Evolutionary conservation across 1,284 basidiomycete species (phyloP), one percentile per base, ranked within the genome.

Genomic region (Paramarasmius palmivorus): DNA sequence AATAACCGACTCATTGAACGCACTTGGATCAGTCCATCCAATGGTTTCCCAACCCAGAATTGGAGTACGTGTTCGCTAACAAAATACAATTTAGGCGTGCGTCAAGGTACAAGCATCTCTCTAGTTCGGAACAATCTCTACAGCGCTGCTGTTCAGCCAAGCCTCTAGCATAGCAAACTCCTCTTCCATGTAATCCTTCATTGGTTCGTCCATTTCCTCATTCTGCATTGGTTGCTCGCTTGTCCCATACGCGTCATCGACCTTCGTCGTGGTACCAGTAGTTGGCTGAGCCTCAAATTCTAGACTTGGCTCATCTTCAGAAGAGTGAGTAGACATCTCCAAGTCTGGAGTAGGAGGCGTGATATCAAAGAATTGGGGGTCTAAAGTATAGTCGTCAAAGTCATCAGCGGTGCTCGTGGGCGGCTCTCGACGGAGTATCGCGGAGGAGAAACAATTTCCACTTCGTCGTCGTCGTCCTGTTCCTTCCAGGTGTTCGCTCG

Each of bases 91-190:
- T n/a, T n/a, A n/a, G n/a, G n/a, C n/a, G n/a, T n/a, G n/a, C n/a
- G n/a, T n/a, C n/a, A n/a, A n/a, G n/a, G n/a, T n/a, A n/a, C n/a
- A n/a, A n/a, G n/a, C n/a, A n/a, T n/a, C n/a, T 32, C 29, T 32
- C 29, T 6, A 32, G 1, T 29, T 10, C n/a, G 19, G 22, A 23
- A 75, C 48, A 40, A 78, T 73, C 41, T 74, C 69, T 0, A 76
- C 74, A 10, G 71, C 70, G 15, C 69, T 75, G 56, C 75, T 77
- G 25, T 73, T 65, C 61, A 80, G 63, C 75, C 76, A 79, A 45
- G 69, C 72, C 53, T 79, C 76, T 32, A 79, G 62, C 54, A 73
- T 73, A 12, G 69, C 73, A 52, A 78, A 73, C 36, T 72, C 68
- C 26, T 77, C 68, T 38, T 67, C 62, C 17, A 64, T 61, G 7